Conservation (phyloP, 73 alveolate genomes). For the Paraurostyla sp. region DNA sequence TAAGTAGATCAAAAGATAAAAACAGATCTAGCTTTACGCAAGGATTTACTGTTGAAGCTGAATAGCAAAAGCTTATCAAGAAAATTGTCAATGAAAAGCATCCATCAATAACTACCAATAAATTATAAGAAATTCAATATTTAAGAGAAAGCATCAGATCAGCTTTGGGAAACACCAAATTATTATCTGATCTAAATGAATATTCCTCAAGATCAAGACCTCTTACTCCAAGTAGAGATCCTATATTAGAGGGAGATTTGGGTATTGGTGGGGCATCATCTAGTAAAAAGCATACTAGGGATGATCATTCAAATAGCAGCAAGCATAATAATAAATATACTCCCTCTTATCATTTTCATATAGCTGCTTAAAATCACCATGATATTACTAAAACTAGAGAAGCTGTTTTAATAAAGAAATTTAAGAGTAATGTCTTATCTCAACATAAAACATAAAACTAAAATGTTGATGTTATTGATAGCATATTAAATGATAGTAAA, state of each 20-base stretch:
- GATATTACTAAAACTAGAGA: neutral
- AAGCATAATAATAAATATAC: neutral
- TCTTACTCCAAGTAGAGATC: slow-evolving; percentile 2
- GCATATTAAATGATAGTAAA: neutral
- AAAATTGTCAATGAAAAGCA: neutral
- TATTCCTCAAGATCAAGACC: neutral
- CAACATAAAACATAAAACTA: neutral
- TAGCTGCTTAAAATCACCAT: neutral
- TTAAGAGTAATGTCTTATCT: neutral
- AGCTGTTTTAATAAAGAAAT: neutral
- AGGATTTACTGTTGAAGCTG: slow-evolving; percentile 47
- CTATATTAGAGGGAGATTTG: slow-evolving; percentile 29
- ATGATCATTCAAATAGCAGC: slow-evolving; percentile 46
- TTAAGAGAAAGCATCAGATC: neutral
- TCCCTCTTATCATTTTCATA: neutral
- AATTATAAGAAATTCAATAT: neutral
- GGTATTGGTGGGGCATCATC: neutral
- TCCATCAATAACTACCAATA: neutral
- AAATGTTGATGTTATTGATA: neutral
- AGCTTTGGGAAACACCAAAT: no score
- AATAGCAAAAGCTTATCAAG: neutral
- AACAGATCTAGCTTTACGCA: slow-evolving; percentile 17
- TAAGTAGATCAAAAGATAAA: neutral
- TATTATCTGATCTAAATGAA: no score
- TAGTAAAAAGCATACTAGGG: neutral